Evolutionary conservation across 495 filamentous ascomycete species (phyloP), one percentile per base, ranked within the genome.

Genomic region (Annulohypoxylon bovei): DNA sequence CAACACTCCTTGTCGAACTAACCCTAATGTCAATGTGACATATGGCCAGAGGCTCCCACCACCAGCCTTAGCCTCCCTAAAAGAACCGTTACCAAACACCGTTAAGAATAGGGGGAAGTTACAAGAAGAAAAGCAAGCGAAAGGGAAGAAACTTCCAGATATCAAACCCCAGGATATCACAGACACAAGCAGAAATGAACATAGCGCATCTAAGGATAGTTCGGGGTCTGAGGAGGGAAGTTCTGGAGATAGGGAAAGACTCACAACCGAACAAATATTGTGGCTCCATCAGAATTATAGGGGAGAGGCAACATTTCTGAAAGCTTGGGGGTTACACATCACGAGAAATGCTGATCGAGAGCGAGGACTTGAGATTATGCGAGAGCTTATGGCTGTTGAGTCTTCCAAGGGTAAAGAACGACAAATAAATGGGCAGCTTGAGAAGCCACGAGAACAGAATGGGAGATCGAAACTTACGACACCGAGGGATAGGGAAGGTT

Each of bases 241-340:
- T 9, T 14, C n/a, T 6, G 23, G 18, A 12, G 3, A 28, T 8
- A 54, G 6, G 11, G 22, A 49, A 6, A 64, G 62, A 4, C 47
- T 76, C 3, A 72, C 68, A 7, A 20, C 59, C 0, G 73, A 77
- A 33, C 75, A 83, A 39, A 60, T 77, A 0, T 35, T 80, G n/a
- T 83, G 81, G 81, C 56, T 83, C 28, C 81, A 83, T 46, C 56
- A 47, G 7, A 77, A 83, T 59, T 83, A 83, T 62, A 74, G 78
- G 7, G 81, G 81, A 0, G 79, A 82, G 32, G 78, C 77, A 0
- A 71, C 73, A 0, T 83, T 83, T 22, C 63, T 83, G 4, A 53
- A 66, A 23, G 81, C 81, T 0, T 83, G 81, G 81, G 81, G 81
- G 0, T 60, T 83, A 25, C 71, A 82, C 11, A 78, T 80, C 4